Evolutionary conservation across 768 basidiomycete genomes (phyloP).

Genomic region (Baorangia bicolor): DNA sequence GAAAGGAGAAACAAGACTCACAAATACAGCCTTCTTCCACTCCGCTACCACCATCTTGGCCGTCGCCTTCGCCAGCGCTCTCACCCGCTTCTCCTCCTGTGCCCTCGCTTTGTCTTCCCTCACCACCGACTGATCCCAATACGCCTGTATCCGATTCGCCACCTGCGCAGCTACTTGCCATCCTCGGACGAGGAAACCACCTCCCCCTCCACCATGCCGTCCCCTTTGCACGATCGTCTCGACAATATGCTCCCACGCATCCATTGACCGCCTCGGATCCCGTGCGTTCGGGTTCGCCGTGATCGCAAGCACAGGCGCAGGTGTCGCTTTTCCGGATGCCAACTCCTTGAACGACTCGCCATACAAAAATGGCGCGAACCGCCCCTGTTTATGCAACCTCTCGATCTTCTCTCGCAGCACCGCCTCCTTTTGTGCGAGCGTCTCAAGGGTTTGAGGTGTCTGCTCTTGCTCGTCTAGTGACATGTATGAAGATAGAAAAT

Average conservation of each 20-base stretch:
- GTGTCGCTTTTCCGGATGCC: neutral
- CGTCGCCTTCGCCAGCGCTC: constrained; percentile 68
- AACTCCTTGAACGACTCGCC: constrained; percentile 23
- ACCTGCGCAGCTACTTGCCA: constrained; percentile 52
- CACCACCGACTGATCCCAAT: constrained; percentile 71
- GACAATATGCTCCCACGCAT: constrained; percentile 62
- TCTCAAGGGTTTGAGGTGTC: constrained; percentile 37
- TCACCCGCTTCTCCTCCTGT: constrained; percentile 66
- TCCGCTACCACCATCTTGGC: constrained; percentile 67
- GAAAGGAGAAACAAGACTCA: constrained; percentile 40
- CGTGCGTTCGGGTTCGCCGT: constrained; percentile 18
- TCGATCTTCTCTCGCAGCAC: constrained; percentile 43
- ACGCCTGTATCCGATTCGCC: constrained; percentile 61
- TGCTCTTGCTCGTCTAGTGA: constrained; percentile 51
- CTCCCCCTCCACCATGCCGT: constrained; percentile 11
- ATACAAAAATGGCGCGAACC: constrained; percentile 41
- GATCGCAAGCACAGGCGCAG: constrained; percentile 4
- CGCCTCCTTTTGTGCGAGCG: constrained; percentile 43
- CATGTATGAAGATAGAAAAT: constrained; percentile 63
- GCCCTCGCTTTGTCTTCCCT: constrained; percentile 57
- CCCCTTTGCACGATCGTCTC: constrained; percentile 39
- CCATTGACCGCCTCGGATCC: constrained; percentile 33
- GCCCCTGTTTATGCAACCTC: constrained; percentile 46
- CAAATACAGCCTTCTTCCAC: constrained; percentile 88
- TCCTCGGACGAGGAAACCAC: constrained; percentile 25